These are phyloP conservation scores for Comarum palustre DNA, from an alignment of 306 rosid species.

Conservation along the genomic window DNA sequence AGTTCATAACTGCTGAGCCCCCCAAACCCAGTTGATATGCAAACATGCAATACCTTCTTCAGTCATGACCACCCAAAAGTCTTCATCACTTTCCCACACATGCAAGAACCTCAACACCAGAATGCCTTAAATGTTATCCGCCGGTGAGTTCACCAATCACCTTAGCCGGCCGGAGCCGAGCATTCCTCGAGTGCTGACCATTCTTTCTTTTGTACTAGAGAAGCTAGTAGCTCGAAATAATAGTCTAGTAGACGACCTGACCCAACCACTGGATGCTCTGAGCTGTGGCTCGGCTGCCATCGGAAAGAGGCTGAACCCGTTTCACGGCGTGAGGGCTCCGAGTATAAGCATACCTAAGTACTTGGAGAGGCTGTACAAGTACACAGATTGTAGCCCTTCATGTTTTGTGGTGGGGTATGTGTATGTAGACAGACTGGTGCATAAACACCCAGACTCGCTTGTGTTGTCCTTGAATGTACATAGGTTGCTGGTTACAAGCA, in stretches of 20 bases:
- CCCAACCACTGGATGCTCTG: conserved; percentile 30
- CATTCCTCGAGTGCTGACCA: conserved; percentile 61
- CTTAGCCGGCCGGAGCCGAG: conserved; percentile 47
- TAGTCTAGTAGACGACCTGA: conserved; percentile 41
- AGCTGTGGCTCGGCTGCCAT: conserved; percentile 31
- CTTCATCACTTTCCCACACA: conserved; percentile 12
- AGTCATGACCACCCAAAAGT: conserved; percentile 36
- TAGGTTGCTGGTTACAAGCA: conserved; percentile 65
- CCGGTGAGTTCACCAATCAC: conserved; percentile 33
- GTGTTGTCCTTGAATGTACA: conserved; percentile 78
- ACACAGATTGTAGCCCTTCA: conserved; percentile 87
- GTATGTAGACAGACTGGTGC: conserved; percentile 74
- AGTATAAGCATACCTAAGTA: conserved; percentile 77
- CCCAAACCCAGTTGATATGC: conserved; percentile 37
- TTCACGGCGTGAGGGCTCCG: conserved; percentile 84
- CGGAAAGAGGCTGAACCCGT: conserved; percentile 61
- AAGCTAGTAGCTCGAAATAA: conserved; percentile 69
- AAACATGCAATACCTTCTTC: conserved; percentile 13
- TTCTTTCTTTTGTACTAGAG: conserved; percentile 61
- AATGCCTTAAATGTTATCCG: conserved; percentile 61
- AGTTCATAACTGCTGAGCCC: conserved; percentile 18
- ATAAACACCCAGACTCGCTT: conserved; percentile 76
- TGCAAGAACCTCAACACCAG: conserved; percentile 9
- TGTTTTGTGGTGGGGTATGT: conserved; percentile 88
- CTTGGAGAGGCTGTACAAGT: conserved; percentile 88